Percentiles rank a stretch among this genome's conserved stretches.
phyloP scores from a whole-genome alignment of 106 monocot genomes.

The Acorus calamus region DNA sequence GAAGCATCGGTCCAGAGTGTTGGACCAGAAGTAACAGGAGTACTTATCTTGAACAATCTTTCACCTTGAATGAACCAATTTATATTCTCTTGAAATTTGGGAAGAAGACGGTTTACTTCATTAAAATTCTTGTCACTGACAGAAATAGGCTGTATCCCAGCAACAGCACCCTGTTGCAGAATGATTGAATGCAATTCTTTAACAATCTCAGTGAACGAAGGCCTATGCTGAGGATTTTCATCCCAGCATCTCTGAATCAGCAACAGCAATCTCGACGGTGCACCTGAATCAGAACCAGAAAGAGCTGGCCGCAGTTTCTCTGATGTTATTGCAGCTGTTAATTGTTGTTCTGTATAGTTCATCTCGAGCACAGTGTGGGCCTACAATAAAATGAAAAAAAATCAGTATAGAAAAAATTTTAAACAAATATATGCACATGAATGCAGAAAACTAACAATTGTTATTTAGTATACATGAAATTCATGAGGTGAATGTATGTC shows the following conservation, averaged over 20 bases:
- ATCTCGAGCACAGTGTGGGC: constrained; percentile 99
- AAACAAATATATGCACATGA: background rate
- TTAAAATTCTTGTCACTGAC: constrained; percentile 3
- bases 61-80: constrained; percentile 81
- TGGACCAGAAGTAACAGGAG: constrained; percentile 2
- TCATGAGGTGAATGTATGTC: background rate
- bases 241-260: constrained; percentile 79
- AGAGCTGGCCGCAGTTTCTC: constrained; percentile 68
- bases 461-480: background rate
- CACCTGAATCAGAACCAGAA: constrained; percentile 31
- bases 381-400: constrained; percentile 18
- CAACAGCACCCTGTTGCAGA: constrained; percentile 11
- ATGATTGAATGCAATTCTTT: constrained; percentile 35
- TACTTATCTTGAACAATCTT: constrained; percentile 17
- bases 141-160: constrained; percentile 8
- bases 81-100: constrained; percentile 37
- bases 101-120: background rate
- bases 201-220: constrained; percentile 62
- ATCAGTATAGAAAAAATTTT: background rate
- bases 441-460: background rate
- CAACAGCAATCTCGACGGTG: constrained; percentile 35
- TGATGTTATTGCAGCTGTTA: constrained; percentile 73
- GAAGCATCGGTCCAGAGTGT: constrained; percentile 30
- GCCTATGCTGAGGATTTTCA: constrained; percentile 49
- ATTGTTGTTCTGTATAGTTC: constrained; percentile 93